Base-by-base conservation (phyloP, 2,329 filamentous ascomycete species). In the Botrytis pseudocinerea region DNA sequence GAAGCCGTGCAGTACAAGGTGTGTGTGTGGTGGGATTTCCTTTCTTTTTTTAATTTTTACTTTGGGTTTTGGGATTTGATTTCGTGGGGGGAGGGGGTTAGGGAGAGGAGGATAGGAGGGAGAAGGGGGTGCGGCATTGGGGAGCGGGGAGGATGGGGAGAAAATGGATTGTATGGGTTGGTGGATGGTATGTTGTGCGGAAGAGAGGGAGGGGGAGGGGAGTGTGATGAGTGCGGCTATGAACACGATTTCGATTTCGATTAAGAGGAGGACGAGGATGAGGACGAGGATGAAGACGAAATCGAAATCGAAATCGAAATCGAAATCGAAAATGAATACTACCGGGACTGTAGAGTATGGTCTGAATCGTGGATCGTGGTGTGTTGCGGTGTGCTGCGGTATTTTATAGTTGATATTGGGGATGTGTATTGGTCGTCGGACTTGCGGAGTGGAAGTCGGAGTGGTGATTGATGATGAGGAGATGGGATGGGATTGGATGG, bases 1-100 rank as follows among this genome's bases (percentile, higher is more conserved):
- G 92, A 91, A 83, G 92, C 95, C 84, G 92, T 99, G 78, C 96
- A 99, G 86, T 99, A 98, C 88, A 97, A 97, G 90, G 93, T 95
- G 83, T 85, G 74, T 51, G 83, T 85, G 74, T 51, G 66, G 74
- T 51, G 69, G 61, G 64, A 38, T 42, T 85, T 73, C 4, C 35
- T 35, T 66, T 62, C 40, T 63, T 14, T 60, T 60, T 44, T 61
- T 35, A 5, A 32, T 64, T n/a, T 65, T 35, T 35, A 7, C 3
- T 35, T 35, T 35, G 35, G 35, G 35, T 12, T 40, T 22, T 22
- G 10, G 54, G 4, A 4, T 22, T 32, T 25, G n/a, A 5, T 28
- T 7, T 9, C 10, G 69, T 22, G 69, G 38, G 9, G 46, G 54
- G 10, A 18, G 51, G 57, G 59, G 20, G 8, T 2, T 32, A 32